These are phyloP conservation scores for Macrocybe gigantea DNA, from an alignment of 768 basidiomycete species.

Conservation along the genomic window DNA sequence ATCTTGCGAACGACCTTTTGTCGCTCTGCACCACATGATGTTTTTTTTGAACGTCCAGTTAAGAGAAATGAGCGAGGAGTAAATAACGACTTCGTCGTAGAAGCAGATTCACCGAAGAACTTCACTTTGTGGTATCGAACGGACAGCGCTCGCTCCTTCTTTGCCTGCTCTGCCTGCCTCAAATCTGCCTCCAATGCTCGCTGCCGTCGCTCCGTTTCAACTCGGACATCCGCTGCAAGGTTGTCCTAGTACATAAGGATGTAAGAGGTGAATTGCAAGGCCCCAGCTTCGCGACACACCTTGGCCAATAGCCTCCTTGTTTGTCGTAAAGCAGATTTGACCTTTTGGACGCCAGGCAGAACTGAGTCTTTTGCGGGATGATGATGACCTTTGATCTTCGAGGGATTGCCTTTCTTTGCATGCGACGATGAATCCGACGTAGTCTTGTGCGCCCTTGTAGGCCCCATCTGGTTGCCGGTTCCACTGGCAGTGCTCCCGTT, in stretches of 20 bases:
- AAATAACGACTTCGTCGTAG: background rate
- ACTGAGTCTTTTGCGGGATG: conserved; percentile 22
- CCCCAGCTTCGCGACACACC: conserved; percentile 30
- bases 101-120: conserved; percentile 74
- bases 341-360: conserved; percentile 72
- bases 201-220: conserved; percentile 75
- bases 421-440: background rate
- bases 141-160: conserved; percentile 70
- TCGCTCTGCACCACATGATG: conserved; percentile 49
- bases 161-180: conserved; percentile 50
- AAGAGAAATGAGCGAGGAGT: background rate
- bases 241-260: conserved; percentile 44
- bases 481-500: conserved; percentile 1
- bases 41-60: too few species aligned
- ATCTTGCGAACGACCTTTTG: conserved; percentile 82
- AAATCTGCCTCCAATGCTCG: conserved; percentile 74
- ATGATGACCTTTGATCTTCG: conserved; percentile 15
- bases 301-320: conserved; percentile 78
- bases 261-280: background rate
- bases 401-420: too few species aligned
- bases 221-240: conserved; percentile 78
- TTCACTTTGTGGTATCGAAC: conserved; percentile 84
- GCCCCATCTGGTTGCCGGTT: conserved; percentile 10
- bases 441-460: conserved; percentile 11
- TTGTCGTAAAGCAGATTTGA: conserved; percentile 82